Base-by-base conservation (phyloP, 352 stramenopile genomes). In the Phytophthora chlamydospora region DNA sequence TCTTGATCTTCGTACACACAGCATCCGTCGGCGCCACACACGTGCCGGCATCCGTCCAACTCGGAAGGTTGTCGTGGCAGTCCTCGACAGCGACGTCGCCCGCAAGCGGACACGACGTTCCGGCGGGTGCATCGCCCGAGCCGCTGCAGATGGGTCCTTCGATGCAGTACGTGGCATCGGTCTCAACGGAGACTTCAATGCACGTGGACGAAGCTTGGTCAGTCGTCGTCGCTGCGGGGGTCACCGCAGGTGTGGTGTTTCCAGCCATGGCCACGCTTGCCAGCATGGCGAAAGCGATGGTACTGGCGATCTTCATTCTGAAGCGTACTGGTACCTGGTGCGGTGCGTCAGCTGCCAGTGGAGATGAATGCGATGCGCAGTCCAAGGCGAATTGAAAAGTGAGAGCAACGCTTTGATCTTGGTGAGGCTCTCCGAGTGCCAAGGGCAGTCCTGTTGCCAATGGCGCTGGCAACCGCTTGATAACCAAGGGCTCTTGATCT, bases 141-240 rank as follows among this genome's bases (percentile, higher is more conserved):
- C 81, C 79, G n/a, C 68, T 80, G 58, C 81, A 90, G 50, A 89
- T 75, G 4, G 77, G 58, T 17, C 78, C 81, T 21, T 56, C 38
- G 33, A 89, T 82, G 66, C 79, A 88, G 69, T 87, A 88, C 4
- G 82, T 89, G 9, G 79, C 82, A 32, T 89, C 79, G 6, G 62
- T 61, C 39, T 87, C 71, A 24, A 89, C 79, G 2, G 73, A 87
- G 16, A 89, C 71, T 36, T 84, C 56, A 0, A 68, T 76, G 56
- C 78, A 88, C 38, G 47, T 27, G 9, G 55, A 36, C 12, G 43
- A 62, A 54, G 43, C 16, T 34, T 29, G 12, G 32, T 10, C 33
- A 4, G 54, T 40, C 17, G 42, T 21, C 16, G n/a, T 21, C 34
- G 35, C 24, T 27, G 55, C 27, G 10, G 56, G 24, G 0, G 62